Evolutionary conservation across 176 grass and related monocot genomes (phyloP).

Genomic region (Sorghum bicolor): Sorghum_bicolor_NCBIv3 NC_012873.2:53335501-53336000

Average conservation of each 20-base stretch:
- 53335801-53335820: conserved; percentile 13
- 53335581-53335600: too few species aligned
- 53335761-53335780: conserved; percentile 30
- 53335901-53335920: not conserved
- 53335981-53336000: conserved; percentile 48
- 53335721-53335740: conserved; percentile 49
- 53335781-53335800: conserved; percentile 19
- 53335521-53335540: too few species aligned
- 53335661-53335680: not conserved
- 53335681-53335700: not conserved
- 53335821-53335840: not conserved
- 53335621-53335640: not conserved
- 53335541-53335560: too few species aligned
- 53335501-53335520: too few species aligned
- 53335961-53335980: not conserved
- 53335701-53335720: not conserved
- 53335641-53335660: not conserved
- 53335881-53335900: conserved; percentile 40
- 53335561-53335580: too few species aligned
- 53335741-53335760: conserved; percentile 27
- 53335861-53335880: not conserved
- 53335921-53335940: not conserved
- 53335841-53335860: not conserved
- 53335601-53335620: not conserved
- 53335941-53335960: not conserved